phyloP scores from a whole-genome alignment of 1,284 basidiomycete genomes.

The Macrocystidia cucumis region DNA sequence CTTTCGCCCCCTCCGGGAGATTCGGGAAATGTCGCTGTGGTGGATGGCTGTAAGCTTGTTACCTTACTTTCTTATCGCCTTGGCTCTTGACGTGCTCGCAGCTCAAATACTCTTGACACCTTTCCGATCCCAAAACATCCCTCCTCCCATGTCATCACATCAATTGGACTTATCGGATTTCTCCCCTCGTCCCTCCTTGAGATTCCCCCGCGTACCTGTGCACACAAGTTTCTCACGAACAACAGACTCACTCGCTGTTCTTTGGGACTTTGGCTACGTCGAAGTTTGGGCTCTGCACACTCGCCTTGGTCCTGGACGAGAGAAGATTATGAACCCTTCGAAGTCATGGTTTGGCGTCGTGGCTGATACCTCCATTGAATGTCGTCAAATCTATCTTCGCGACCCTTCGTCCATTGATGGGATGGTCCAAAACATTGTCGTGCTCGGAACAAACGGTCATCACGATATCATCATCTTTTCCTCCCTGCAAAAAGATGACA shows the following conservation, averaged over 20 bases:
- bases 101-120: conserved; percentile 82
- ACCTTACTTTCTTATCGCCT: not conserved
- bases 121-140: conserved; percentile 90
- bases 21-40: conserved; percentile 82
- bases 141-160: conserved; percentile 90
- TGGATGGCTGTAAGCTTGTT: conserved; percentile 75
- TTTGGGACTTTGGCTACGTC: conserved; percentile 61
- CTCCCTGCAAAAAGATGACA: conserved; percentile 10
- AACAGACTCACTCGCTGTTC: conserved; percentile 54
- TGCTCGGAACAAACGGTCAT: conserved; percentile 16
- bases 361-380: conserved; percentile 7
- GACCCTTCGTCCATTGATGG: conserved; percentile 9
- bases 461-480: conserved; percentile 14
- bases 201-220: conserved; percentile 38
- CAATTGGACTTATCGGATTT: conserved; percentile 38
- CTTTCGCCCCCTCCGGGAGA: conserved; percentile 60
- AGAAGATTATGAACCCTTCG: conserved; percentile 56
- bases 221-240: conserved; percentile 59
- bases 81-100: conserved; percentile 19
- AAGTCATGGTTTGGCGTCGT: conserved; percentile 38
- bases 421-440: conserved; percentile 16
- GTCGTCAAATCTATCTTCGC: conserved; percentile 12
- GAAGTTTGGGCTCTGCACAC: conserved; percentile 70
- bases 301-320: conserved; percentile 50
- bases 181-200: conserved; percentile 10